Evolutionary conservation across 2,329 filamentous ascomycete genomes (phyloP), one percentile per base, ranked within the genome.

Genomic region (Elsinoe australis): DNA sequence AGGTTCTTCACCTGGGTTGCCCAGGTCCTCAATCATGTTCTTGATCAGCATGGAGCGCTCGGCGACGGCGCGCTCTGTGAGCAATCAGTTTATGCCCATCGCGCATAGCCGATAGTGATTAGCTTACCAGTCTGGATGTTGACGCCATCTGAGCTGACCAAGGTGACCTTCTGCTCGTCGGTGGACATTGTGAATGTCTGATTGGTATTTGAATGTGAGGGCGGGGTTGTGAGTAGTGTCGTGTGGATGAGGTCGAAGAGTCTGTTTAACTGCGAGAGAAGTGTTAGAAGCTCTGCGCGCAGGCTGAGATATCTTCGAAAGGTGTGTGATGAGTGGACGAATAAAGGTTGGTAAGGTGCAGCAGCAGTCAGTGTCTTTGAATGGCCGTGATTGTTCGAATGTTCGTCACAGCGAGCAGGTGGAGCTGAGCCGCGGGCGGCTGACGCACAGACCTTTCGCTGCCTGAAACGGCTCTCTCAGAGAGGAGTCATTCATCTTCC

Each of bases 21-120:
- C 88, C 39, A 96, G 72, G 71, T 98, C 92, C 64, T 95, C 89
- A 36, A 98, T 78, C 83, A 98, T 83, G 75, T 96, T 95, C 80
- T 95, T 95, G 74, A 98, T 94, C 47, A 98, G 76, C 61, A 95
- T 80, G 2, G 87, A 95, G 56, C 90, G 86, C 73, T 95, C 87
- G 33, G 86, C 87, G 52, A 96, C 85, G 29, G 79, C 74, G 55
- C 87, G 86, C 55, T 94, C 88, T 67, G 55, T 44, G 34, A 50
- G 7, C 33, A 29, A 32, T 49, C n/a, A 41, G 33, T 19, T 51
- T 53, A 26, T 15, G 42, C 14, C 9, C 7, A 18, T 5, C 19
- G 24, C 36, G n/a, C 12, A 29, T 18, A 24, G 35, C 26, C 26
- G 26, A 29, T 18, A n/a, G 15, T 29, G 42, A 4, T 49, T 29